These are phyloP conservation scores for Cymbidium sinense DNA, from an alignment of 106 monocot genomes.

Conservation along the genomic window DNA sequence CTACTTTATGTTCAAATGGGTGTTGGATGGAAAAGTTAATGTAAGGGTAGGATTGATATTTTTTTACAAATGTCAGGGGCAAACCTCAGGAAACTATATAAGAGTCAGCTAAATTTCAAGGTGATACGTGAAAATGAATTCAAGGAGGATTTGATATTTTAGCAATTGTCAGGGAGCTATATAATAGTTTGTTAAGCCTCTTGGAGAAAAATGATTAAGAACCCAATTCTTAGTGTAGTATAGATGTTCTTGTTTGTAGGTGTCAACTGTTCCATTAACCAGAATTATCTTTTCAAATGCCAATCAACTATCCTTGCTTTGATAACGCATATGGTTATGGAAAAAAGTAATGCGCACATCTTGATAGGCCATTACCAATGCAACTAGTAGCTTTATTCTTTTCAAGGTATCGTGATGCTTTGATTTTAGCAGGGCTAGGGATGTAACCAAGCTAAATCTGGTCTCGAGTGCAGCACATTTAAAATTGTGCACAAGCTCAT, in stretches of 20 bases:
- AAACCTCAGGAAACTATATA: no score
- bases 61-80: no score
- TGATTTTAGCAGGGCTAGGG: background rate
- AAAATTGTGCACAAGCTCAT: background rate
- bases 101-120: no score
- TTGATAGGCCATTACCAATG: background rate
- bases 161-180: no score
- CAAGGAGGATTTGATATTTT: background rate
- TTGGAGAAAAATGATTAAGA: no score
- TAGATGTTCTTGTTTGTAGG: background rate
- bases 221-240: background rate
- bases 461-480: no score
- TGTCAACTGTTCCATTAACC: background rate
- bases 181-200: no score
- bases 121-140: no score
- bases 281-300: background rate
- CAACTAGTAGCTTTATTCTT: background rate
- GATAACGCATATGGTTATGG: background rate
- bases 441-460: background rate
- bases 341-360: background rate
- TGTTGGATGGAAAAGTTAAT: no score
- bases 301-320: background rate
- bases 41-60: no score
- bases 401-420: background rate
- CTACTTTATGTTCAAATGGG: no score